Percentiles rank a stretch among this genome's conserved stretches.
Evolutionary conservation across 2,329 filamentous ascomycete genomes (phyloP).

Genomic region (Diaporthe velutina): DNA sequence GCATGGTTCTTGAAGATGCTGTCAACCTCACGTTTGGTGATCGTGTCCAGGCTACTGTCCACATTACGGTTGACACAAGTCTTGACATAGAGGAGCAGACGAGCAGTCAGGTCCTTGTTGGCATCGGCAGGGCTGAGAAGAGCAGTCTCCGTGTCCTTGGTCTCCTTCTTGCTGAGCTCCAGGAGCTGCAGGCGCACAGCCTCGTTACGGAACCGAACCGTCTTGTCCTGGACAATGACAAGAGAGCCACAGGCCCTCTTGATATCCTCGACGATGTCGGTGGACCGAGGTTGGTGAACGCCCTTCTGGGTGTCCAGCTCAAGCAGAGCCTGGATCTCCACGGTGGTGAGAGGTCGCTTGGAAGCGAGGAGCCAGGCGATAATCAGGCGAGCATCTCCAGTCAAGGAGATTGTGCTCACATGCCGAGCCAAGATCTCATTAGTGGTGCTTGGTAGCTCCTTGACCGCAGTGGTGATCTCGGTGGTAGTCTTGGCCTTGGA

Average conservation of each 20-base stretch:
- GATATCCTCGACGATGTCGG: slow-evolving; percentile 41
- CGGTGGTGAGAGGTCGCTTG: slow-evolving; percentile 40
- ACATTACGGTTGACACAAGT: slow-evolving; percentile 39
- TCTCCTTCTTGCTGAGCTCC: slow-evolving; percentile 40
- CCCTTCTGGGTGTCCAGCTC: slow-evolving; percentile 39
- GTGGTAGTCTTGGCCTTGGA: slow-evolving; percentile 36
- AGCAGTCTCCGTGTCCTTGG: slow-evolving; percentile 37
- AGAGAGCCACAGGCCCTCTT: slow-evolving; percentile 39
- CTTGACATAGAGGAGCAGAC: slow-evolving; percentile 40
- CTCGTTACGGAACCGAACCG: slow-evolving; percentile 41
- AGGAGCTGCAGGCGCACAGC: slow-evolving; percentile 40
- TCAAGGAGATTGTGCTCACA: slow-evolving; percentile 33
- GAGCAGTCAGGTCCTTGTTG: slow-evolving; percentile 39
- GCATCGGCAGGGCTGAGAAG: slow-evolving; percentile 37
- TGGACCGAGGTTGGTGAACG: slow-evolving; percentile 39
- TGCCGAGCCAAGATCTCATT: slow-evolving; percentile 37
- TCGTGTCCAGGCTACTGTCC: slow-evolving; percentile 39
- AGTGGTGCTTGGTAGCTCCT: slow-evolving; percentile 38
- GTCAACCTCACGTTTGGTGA: slow-evolving; percentile 34
- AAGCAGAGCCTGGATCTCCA: slow-evolving; percentile 41
- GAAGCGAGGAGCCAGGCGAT: slow-evolving; percentile 40
- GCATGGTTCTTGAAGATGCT: slow-evolving; percentile 37
- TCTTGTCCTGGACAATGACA: slow-evolving; percentile 40
- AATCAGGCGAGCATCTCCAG: slow-evolving; percentile 39
- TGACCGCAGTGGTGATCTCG: slow-evolving; percentile 33